These are phyloP conservation scores for Dimargaris cristalligena DNA, from an alignment of 192 early-diverging fungal species.

Conservation along the genomic window DNA sequence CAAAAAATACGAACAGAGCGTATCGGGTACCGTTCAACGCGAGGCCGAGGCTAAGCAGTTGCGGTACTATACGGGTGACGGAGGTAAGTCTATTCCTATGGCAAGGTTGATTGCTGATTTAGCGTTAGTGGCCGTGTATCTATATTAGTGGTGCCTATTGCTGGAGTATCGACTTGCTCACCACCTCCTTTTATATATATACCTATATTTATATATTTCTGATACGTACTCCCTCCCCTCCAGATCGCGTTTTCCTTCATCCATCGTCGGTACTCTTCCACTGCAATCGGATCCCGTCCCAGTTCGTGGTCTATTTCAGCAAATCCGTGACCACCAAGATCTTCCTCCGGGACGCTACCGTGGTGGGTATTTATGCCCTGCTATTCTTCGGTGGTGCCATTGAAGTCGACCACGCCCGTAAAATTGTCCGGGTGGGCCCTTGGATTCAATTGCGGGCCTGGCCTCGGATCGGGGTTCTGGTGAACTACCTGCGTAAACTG, in stretches of 20 bases:
- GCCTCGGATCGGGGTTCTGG: constrained; percentile 52
- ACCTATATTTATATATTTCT: too few relatives aligned
- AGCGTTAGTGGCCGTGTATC: too few relatives aligned
- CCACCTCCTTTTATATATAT: too few relatives aligned
- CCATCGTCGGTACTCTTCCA: constrained; percentile 61
- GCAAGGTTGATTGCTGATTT: too few relatives aligned
- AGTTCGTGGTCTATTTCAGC: constrained; percentile 52
- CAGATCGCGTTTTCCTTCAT: constrained; percentile 57
- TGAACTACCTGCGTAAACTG: constrained; percentile 52
- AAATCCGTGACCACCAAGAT: constrained; percentile 27
- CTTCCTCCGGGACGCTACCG: constrained; percentile 39
- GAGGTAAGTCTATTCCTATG: too few relatives aligned
- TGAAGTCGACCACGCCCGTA: constrained; percentile 46
- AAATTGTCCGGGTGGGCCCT: constrained; percentile 37
- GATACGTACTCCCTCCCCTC: too few relatives aligned
- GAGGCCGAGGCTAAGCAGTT: constrained; percentile 58
- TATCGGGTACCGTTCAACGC: constrained; percentile 49
- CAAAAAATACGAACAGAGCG: constrained; percentile 51
- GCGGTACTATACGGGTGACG: constrained; percentile 45
- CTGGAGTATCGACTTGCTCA: too few relatives aligned
- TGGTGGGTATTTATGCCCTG: constrained; percentile 46
- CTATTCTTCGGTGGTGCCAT: constrained; percentile 75
- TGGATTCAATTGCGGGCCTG: constrained; percentile 53
- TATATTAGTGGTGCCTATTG: too few relatives aligned
- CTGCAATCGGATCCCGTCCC: constrained; percentile 35